Percentiles rank a stretch among this genome's conserved stretches.
phyloP scores from a whole-genome alignment of 1,284 basidiomycete species.

The Pulchroboletus neoregius region DNA sequence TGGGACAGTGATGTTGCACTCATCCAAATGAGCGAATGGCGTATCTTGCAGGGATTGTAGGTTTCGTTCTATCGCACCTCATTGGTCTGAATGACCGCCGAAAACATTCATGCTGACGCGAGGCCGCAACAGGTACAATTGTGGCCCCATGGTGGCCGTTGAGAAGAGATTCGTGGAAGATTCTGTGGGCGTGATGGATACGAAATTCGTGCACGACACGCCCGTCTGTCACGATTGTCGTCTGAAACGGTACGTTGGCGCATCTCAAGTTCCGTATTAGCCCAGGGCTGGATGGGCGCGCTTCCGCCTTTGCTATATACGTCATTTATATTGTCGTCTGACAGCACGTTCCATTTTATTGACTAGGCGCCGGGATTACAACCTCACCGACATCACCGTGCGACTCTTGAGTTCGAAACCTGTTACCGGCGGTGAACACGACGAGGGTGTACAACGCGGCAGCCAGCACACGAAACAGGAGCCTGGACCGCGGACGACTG shows the following conservation, averaged over 20 bases:
- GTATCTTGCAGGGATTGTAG: conserved; percentile 52
- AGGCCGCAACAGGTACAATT: conserved; percentile 47
- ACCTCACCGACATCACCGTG: conserved; percentile 48
- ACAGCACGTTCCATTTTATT: conserved; percentile 18
- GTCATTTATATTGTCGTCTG: conserved; percentile 13
- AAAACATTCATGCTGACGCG: conserved; percentile 15
- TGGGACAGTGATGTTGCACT: conserved; percentile 51
- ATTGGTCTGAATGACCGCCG: conserved; percentile 4
- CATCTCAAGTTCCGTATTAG: conserved; percentile 11
- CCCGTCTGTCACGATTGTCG: conserved; percentile 62
- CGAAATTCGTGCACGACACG: conserved; percentile 44
- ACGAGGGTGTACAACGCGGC: conserved; percentile 25
- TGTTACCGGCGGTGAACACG: conserved; percentile 22
- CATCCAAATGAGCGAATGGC: conserved; percentile 62
- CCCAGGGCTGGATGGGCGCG: conserved; percentile 11
- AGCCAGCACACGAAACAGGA: conserved; percentile 28
- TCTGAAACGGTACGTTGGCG: conserved; percentile 46
- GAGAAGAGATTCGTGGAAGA: conserved; percentile 39
- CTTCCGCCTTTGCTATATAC: conserved; percentile 3
- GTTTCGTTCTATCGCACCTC: conserved; percentile 27
- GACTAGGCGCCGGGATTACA: conserved; percentile 48
- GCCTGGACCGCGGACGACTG: conserved; percentile 23
- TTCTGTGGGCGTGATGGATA: conserved; percentile 27
- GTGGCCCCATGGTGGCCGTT: conserved; percentile 53
- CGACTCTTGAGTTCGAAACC: conserved; percentile 35